Base-by-base conservation (phyloP, 139 green algal genomes). In the Closterium sp. region DNA sequence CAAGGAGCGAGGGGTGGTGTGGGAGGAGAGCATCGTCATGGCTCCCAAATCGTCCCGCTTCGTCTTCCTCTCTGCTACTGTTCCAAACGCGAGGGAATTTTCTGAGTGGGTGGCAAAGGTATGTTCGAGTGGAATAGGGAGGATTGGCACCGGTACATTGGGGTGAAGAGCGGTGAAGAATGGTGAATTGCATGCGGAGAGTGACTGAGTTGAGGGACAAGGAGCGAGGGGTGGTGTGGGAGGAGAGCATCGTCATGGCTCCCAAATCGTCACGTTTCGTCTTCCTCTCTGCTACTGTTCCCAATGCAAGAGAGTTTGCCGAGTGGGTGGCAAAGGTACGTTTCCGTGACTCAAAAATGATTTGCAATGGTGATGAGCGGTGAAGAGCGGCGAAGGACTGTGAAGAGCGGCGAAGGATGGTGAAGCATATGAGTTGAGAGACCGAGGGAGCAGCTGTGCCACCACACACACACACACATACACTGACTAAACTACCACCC, bases 121-220 rank as follows among this genome's bases (percentile, higher is more conserved):
- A 96, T 99, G 17, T 99, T 99, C 94, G 98, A 99, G 90, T 98
- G 99, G 95, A n/a, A n/a, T n/a, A n/a, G n/a, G n/a, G n/a, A n/a
- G n/a, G n/a, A n/a, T n/a, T n/a, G n/a, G n/a, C n/a, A n/a, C n/a
- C n/a, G n/a, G n/a, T n/a, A n/a, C n/a, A n/a, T n/a, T n/a, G n/a
- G n/a, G n/a, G n/a, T n/a, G n/a, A n/a, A n/a, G n/a, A n/a, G n/a
- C n/a, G n/a, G n/a, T n/a, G n/a, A n/a, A n/a, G n/a, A n/a, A n/a
- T n/a, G n/a, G n/a, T n/a, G n/a, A n/a, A n/a, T n/a, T n/a, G n/a
- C n/a, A n/a, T n/a, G n/a, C n/a, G n/a, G n/a, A n/a, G n/a, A n/a
- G 96, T 99, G 42, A 89, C 93, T 89, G 93, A 94, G 62, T 97
- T 99, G 97, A 86, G 93, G 34, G 98, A 99, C 96, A 93, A 95